phyloP scores from a whole-genome alignment of 352 stramenopile species.

The Phytophthora sansomeana region DNA sequence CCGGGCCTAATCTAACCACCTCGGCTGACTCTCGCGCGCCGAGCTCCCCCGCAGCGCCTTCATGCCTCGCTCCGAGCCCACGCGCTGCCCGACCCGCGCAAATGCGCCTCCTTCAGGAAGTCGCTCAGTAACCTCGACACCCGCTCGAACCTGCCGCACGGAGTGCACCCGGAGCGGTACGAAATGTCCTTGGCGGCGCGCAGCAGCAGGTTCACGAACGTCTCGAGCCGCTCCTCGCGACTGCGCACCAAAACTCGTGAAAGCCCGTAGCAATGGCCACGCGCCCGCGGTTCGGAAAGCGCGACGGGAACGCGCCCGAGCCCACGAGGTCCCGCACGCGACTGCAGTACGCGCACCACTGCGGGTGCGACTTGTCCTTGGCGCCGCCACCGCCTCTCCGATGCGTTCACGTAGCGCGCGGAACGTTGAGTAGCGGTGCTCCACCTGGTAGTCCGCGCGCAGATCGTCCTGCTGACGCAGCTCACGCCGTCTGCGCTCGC shows the following conservation, averaged over 20 bases:
- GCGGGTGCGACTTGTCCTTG: constrained; percentile 48
- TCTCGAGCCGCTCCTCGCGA: constrained; percentile 42
- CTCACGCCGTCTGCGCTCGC: constrained; percentile 27
- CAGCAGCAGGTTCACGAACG: constrained; percentile 60
- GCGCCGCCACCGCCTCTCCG: constrained; percentile 26
- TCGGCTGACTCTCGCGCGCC: constrained; percentile 10
- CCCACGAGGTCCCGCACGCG: constrained; percentile 50
- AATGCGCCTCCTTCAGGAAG: constrained; percentile 55
- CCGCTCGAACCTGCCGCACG: constrained; percentile 55
- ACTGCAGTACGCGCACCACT: constrained; percentile 70
- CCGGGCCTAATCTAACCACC: constrained; percentile 15
- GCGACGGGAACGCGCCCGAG: constrained; percentile 56
- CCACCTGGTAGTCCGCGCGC: constrained; percentile 52
- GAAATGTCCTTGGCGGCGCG: constrained; percentile 54
- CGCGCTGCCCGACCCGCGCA: constrained; percentile 12
- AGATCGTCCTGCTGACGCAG: constrained; percentile 28
- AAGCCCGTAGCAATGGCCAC: constrained; percentile 32
- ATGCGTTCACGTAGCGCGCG: constrained; percentile 51
- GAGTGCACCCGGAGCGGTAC: constrained; percentile 50
- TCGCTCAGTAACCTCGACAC: constrained; percentile 60
- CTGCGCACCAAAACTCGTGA: constrained; percentile 28
- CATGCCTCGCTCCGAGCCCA: constrained; percentile 1
- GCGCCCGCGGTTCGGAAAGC: constrained; percentile 32
- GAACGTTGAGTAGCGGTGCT: constrained; percentile 70
- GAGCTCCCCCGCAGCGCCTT: not conserved